Base-by-base conservation (phyloP, 1,139 yeast genomes). In the Pneumocystis murina region DNA sequence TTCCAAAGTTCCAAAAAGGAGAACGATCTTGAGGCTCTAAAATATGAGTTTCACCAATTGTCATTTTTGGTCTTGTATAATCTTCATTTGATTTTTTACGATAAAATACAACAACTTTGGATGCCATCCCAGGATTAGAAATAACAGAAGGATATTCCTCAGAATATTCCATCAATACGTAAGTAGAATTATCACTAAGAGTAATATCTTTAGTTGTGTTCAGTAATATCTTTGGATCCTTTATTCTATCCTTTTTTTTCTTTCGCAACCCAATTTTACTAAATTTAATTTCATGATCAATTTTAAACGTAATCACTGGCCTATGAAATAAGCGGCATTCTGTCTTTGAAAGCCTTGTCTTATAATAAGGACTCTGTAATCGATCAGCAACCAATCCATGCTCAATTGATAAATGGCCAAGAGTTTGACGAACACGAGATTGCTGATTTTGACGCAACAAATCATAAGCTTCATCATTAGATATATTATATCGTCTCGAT, bases 1-100 rank as follows among this genome's bases (percentile, higher is more conserved):
- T 87, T 1, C 99, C 99, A 77, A 90, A 94, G 72, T 91, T 92
- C 98, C 98, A 94, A 72, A 92, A 94, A 14, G 99, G 97, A 14
- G 96, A 87, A 69, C 95, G 81, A 74, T 94, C 99, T 71, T 90
- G 96, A 1, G 88, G 89, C 20, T 97, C 97, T 58, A 94, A 78
- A 2, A 94, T 96, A 74, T 88, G 95, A 0, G 98, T 92, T 73
- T 94, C 99, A 62, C 99, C 99, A 59, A 90, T 80, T 1, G 89
- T 83, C 10, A 91, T 79, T 70, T 91, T 91, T 0, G 98, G 98
- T 67, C 98, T 82, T 4, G 87, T 79, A 6, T 83, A 82, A 72
- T 94, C 99, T 64, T 87, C 92, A 17, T 86, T 89, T 66, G 79
- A 80, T 67, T 83, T 84, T 72, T 92, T 91, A 68, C 98, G 80